These are phyloP conservation scores for Phalaenopsis equestris DNA, from an alignment of 106 monocot genomes.

Conservation along the genomic window DNA sequence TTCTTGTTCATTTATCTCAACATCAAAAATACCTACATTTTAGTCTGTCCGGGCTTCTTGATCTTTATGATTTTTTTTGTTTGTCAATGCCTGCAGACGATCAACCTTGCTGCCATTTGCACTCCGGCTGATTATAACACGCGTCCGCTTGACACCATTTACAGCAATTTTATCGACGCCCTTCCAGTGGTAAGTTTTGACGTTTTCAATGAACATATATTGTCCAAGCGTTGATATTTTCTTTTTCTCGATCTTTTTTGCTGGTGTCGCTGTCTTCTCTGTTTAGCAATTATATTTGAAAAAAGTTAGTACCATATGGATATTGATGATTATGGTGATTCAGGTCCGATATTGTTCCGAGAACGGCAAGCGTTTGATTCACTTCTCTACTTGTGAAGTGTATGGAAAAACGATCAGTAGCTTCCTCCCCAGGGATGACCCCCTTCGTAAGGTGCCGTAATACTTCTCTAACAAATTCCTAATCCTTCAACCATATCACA, in stretches of 20 bases:
- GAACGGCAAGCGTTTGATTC: constrained; percentile 54
- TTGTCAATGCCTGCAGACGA: constrained; percentile 23
- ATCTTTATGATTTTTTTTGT: not conserved
- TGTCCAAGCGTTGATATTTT: not conserved
- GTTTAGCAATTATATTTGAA: not conserved
- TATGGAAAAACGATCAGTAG: constrained; percentile 67
- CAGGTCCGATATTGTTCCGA: constrained; percentile 72
- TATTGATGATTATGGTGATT: constrained; percentile 4
- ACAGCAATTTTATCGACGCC: constrained; percentile 75
- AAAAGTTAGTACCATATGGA: not conserved
- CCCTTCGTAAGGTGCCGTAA: constrained; percentile 44
- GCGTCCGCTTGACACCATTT: constrained; percentile 64
- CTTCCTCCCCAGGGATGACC: constrained; percentile 64
- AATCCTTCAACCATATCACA: not conserved
- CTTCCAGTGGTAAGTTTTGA: constrained; percentile 52
- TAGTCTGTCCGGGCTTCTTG: too few relatives aligned
- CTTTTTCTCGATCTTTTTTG: not conserved
- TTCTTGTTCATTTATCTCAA: not conserved
- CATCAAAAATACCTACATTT: too few relatives aligned
- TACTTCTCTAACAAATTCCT: not conserved
- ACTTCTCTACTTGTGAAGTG: constrained; percentile 70
- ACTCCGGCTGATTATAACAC: constrained; percentile 79
- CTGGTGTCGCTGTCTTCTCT: not conserved
- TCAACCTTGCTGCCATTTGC: constrained; percentile 71
- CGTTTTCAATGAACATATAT: not conserved